phyloP scores from a whole-genome alignment of 371 early-diverging fungal species.

The Lichtheimia ornata region DNA sequence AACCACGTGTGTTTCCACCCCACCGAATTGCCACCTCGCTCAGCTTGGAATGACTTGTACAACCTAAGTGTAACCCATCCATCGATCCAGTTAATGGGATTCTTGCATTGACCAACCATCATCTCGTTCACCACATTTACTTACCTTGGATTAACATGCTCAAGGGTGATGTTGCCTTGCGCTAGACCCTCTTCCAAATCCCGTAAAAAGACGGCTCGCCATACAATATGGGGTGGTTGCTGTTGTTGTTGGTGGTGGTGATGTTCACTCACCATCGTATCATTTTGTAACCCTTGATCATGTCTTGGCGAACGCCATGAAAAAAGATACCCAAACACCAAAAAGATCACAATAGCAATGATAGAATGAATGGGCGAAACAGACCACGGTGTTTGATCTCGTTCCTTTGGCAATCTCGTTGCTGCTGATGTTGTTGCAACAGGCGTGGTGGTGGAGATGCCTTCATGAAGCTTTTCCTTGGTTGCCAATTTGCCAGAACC shows the following conservation, averaged over 20 bases:
- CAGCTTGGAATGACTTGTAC: conserved; percentile 18
- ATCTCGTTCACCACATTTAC: no score
- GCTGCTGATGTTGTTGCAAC: not conserved
- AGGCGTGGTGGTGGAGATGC: not conserved
- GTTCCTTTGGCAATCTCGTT: no score
- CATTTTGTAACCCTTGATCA: conserved; percentile 4
- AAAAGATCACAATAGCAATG: not conserved
- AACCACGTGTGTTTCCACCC: conserved; percentile 22
- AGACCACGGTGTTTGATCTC: no score
- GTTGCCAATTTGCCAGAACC: not conserved
- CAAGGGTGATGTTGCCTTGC: conserved; percentile 1
- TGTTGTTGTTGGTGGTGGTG: not conserved
- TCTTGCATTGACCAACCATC: not conserved
- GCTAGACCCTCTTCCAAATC: conserved; percentile 43
- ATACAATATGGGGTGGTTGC: conserved; percentile 9
- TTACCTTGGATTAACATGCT: conserved; percentile 19
- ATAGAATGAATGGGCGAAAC: not conserved
- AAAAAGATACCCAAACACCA: not conserved
- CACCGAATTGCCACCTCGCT: conserved; percentile 12
- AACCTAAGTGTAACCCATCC: conserved; percentile 1
- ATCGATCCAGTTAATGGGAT: not conserved
- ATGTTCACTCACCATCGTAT: not conserved
- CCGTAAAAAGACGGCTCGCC: conserved; percentile 51
- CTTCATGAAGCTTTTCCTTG: not conserved
- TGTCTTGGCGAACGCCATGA: not conserved